phyloP scores from a whole-genome alignment of 441 rosid genomes.

The Eruca vesicaria region DNA sequence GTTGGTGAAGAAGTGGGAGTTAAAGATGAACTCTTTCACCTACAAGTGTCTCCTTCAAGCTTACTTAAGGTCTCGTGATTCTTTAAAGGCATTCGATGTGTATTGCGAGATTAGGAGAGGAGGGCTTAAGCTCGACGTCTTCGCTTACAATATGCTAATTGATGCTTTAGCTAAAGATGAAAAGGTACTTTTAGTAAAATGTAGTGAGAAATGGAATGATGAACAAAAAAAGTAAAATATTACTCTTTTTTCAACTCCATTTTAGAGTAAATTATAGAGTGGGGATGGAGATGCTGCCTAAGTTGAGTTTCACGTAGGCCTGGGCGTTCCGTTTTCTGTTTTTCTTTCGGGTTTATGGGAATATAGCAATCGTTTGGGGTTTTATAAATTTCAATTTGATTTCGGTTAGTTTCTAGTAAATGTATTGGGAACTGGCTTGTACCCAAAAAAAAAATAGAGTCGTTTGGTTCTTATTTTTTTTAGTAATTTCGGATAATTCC shows the following conservation, averaged over 20 bases:
- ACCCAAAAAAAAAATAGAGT: not conserved
- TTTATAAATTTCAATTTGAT: not conserved
- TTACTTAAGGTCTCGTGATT: constrained; percentile 63
- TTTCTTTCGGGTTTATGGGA: not conserved
- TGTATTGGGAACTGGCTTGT: not conserved
- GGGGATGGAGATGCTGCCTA: too few species aligned
- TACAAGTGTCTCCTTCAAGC: constrained; percentile 87
- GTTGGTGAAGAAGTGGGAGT: constrained; percentile 68
- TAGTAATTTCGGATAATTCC: not conserved
- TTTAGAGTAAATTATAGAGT: too few species aligned
- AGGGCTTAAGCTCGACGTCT: constrained; percentile 69
- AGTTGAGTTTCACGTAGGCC: not conserved
- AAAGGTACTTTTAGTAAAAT: constrained; percentile 48
- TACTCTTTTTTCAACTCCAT: too few species aligned
- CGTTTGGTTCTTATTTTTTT: not conserved
- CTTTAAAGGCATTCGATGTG: constrained; percentile 52
- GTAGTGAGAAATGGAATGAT: too few species aligned
- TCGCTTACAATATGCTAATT: constrained; percentile 86
- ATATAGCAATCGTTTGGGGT: not conserved
- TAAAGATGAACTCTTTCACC: constrained; percentile 74
- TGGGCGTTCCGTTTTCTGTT: not conserved
- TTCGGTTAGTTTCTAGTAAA: not conserved
- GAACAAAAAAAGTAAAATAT: too few species aligned
- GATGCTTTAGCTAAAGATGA: constrained; percentile 80
- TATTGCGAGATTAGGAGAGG: constrained; percentile 68